phyloP scores from a whole-genome alignment of 2,329 filamentous ascomycete genomes.

The Pseudogymnoascus sp. region DNA sequence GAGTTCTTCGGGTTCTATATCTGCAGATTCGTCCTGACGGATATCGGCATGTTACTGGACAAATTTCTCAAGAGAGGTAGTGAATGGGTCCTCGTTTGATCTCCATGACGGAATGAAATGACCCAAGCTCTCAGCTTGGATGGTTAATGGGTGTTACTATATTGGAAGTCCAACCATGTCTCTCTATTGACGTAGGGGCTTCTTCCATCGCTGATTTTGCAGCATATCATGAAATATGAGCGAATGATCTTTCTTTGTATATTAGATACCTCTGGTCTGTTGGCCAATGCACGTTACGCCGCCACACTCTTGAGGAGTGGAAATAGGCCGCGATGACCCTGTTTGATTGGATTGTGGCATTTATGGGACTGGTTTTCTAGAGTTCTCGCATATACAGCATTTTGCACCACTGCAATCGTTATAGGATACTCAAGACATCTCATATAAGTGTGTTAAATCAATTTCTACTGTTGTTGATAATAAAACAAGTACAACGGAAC shows the following conservation, averaged over 20 bases:
- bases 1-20: conserved; percentile 98
- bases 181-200: background rate
- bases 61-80: conserved; percentile 96
- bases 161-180: background rate
- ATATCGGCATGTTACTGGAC: conserved; percentile 78
- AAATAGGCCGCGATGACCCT: background rate
- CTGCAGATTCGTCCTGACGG: conserved; percentile 86
- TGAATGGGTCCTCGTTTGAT: conserved; percentile 69
- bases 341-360: conserved; percentile 1
- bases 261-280: conserved; percentile 6
- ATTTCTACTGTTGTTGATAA: conserved; percentile 2
- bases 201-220: conserved; percentile 5
- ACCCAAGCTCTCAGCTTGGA: background rate
- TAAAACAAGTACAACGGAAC: background rate
- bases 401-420: background rate
- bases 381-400: conserved; percentile 1
- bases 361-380: conserved; percentile 1
- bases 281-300: background rate
- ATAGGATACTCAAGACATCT: background rate
- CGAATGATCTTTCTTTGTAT: conserved; percentile 7
- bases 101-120: background rate
- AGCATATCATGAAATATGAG: conserved; percentile 8
- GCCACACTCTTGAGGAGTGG: background rate
- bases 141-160: background rate
- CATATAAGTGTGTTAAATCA: background rate